Evolutionary conservation across 148 eudicot genomes (phyloP).

Genomic region (Persicaria maculosa): DNA sequence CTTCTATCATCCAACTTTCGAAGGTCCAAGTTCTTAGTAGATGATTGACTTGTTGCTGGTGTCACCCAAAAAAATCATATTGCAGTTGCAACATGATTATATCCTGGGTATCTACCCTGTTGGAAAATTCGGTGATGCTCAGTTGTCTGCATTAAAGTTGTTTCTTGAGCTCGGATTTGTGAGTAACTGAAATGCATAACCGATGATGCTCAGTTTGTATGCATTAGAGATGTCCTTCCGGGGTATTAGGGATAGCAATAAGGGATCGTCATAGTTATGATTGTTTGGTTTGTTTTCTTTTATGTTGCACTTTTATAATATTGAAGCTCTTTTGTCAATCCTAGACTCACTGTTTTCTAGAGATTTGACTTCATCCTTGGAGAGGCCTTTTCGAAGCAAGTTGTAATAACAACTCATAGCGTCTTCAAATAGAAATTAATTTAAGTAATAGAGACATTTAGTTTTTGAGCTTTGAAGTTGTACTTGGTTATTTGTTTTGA

Average conservation of each 20-base stretch:
- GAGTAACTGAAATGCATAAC: conserved; percentile 21
- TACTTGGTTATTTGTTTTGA: too few relatives aligned
- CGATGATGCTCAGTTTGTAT: too few relatives aligned
- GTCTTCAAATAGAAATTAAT: too few relatives aligned
- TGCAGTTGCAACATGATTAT: conserved; percentile 95
- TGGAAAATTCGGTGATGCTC: conserved; percentile 95
- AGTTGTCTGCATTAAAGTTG: conserved; percentile 83
- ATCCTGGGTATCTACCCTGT: conserved; percentile 94
- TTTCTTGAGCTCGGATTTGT: conserved; percentile 84
- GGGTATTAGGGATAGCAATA: background rate
- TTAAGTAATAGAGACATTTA: too few relatives aligned
- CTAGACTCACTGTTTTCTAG: conserved; percentile 27
- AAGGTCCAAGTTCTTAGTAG: background rate
- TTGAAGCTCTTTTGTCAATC: background rate
- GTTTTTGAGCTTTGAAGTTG: too few relatives aligned
- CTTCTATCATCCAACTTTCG: too few relatives aligned
- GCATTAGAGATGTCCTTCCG: too few relatives aligned
- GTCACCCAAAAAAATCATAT: background rate
- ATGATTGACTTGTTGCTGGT: background rate
- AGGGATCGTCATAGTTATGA: background rate
- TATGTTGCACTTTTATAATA: background rate
- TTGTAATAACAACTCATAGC: conserved; percentile 84
- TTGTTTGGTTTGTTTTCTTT: too few relatives aligned
- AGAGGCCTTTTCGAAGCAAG: conserved; percentile 87
- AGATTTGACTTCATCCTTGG: conserved; percentile 89